These are phyloP conservation scores for Hydrangea macrophylla DNA, from an alignment of 148 eudicot species.

Conservation along the genomic window DNA sequence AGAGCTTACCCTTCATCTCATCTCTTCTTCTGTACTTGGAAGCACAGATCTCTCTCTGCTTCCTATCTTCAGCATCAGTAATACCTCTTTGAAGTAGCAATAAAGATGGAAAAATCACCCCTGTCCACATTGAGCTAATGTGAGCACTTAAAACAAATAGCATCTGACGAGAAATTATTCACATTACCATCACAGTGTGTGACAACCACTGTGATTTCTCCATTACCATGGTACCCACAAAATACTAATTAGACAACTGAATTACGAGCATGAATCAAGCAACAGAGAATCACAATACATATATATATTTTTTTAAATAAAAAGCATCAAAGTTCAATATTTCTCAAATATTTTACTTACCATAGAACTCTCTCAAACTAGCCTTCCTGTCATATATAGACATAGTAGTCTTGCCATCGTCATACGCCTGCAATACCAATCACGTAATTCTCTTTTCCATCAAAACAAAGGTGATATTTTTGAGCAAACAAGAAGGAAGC, in stretches of 20 bases:
- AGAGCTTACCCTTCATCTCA: slow-evolving; percentile 38
- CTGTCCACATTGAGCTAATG: slow-evolving; percentile 22
- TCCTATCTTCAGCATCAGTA: slow-evolving; percentile 71
- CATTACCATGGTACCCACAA: too few relatives aligned
- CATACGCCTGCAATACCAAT: slow-evolving; percentile 58
- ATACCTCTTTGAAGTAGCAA: slow-evolving; percentile 84
- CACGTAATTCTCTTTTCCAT: slow-evolving; percentile 10
- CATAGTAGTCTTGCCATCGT: slow-evolving; percentile 75
- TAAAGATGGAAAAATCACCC: slow-evolving; percentile 79
- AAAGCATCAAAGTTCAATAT: not conserved
- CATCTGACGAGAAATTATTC: too few relatives aligned
- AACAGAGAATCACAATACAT: not conserved
- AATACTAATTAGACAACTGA: too few relatives aligned
- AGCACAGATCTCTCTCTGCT: slow-evolving; percentile 63
- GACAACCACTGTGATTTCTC: too few relatives aligned
- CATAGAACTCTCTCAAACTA: slow-evolving; percentile 70
- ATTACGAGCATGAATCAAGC: not conserved
- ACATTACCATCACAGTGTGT: too few relatives aligned
- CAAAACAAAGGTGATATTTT: not conserved
- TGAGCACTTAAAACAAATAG: slow-evolving; percentile 4
- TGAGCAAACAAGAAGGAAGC: not conserved
- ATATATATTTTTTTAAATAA: not conserved
- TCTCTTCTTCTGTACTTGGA: slow-evolving; percentile 52
- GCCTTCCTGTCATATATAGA: slow-evolving; percentile 75
- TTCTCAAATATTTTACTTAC: slow-evolving; percentile 36